Base-by-base conservation (phyloP, 495 filamentous ascomycete species). In the Penicillium antarcticum region DNA sequence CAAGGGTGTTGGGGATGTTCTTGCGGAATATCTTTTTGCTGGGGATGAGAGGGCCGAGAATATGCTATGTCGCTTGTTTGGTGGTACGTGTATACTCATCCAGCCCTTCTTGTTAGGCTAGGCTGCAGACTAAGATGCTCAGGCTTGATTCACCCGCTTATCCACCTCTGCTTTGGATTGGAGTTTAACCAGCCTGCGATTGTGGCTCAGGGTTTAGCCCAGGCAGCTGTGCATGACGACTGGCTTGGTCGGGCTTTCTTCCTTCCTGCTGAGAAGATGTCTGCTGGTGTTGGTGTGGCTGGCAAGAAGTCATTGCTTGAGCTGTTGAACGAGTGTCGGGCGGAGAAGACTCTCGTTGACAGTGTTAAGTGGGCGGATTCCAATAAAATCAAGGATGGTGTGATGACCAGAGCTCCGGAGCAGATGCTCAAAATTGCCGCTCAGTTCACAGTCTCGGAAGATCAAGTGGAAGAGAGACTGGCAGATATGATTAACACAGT, bases 181-280 rank as follows among this genome's bases (percentile, higher is more conserved):
- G 89, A 95, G 56, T 95, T 89, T 70, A 56, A 78, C 1, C 87
- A 92, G 60, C 88, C 87, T 4, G 88, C 87, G 33, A 83, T 96
- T 35, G 75, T 95, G 14, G 87, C 90, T 2, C 84, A 94, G 76
- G 91, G 71, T 2, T 76, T 95, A 5, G 88, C 92, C 3, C 83
- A 92, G 71, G 72, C 87, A 8, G 82, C 85, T 3, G 78, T 87
- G 6, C 85, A 89, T 56, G 67, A 72, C 0, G 60, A 73, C 34
- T 78, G 77, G 62, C 62, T 86, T 0, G 67, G 64, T 26, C 13
- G 45, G 42, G 11, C 77, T 1, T 70, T 82, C 44, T 68, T 94
- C 18, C 40, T 76, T 0, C 67, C 60, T 0, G 70, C 76, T 0
- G 88, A 92, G 58, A 62, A 77, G 56, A 66, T 68, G 13, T 76